A percentile compares a stretch with the other conserved stretches of the same genome.
Evolutionary conservation across 176 grass and related monocot species (phyloP).

Genomic region (Aegilops tauschii): DNA sequence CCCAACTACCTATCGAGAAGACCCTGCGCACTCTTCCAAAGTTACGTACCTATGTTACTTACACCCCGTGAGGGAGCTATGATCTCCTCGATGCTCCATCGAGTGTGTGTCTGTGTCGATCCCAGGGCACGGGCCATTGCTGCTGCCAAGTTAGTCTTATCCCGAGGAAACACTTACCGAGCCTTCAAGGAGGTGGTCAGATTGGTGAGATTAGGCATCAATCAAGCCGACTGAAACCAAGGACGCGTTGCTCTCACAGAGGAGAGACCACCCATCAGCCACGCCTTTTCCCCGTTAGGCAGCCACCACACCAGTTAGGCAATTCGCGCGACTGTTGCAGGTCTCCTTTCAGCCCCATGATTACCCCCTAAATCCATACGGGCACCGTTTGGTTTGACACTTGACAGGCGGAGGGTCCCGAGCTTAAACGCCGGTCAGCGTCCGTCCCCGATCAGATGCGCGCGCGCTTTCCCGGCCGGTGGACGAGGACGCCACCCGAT

Average conservation of each 20-base stretch:
- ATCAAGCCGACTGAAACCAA: not conserved
- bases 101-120: too few relatives aligned
- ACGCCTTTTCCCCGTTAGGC: not conserved
- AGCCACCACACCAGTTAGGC: not conserved
- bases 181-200: too few relatives aligned
- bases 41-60: too few relatives aligned
- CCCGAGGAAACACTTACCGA: too few relatives aligned
- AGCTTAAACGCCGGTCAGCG: not conserved
- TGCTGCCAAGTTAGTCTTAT: too few relatives aligned
- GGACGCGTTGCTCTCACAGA: not conserved
- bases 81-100: too few relatives aligned
- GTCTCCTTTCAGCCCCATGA: not conserved
- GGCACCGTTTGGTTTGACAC: not conserved
- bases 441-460: slow-evolving; percentile 21
- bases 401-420: not conserved
- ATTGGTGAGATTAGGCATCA: not conserved
- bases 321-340: not conserved
- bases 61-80: too few relatives aligned
- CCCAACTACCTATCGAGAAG: too few relatives aligned
- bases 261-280: not conserved
- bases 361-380: not conserved
- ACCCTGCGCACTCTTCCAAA: too few relatives aligned
- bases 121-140: too few relatives aligned
- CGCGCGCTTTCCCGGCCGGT: not conserved
- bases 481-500: not conserved